Evolutionary conservation across 2,329 filamentous ascomycete genomes (phyloP), one percentile per base, ranked within the genome.

Genomic region (Neonectria ditissima): DNA sequence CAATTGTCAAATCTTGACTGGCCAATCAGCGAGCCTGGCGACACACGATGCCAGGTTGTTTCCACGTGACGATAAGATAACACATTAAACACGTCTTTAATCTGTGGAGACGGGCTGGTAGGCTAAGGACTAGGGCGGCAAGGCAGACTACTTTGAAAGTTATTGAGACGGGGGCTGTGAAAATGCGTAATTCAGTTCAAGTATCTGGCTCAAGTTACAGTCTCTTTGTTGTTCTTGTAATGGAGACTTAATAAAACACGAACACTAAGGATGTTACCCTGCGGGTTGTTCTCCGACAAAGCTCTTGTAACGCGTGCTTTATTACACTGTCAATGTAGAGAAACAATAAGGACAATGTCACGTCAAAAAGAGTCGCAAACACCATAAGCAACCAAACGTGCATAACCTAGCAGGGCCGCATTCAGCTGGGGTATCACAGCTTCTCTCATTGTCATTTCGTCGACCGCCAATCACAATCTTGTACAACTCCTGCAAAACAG

Each of bases 21-120:
- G 10, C 70, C 69, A 73, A 73, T 73, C 53, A 73, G 55, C 37
- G 14, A 10, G 7, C 3, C 4, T 0, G 4, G 4, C 39, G 13
- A 52, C 20, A n/a, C 26, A 48, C 44, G 51, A 47, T 44, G 26
- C 54, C 44, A 22, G 13, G 14, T 8, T 48, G n/a, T 16, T 34
- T 69, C 58, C 70, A 73, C 70, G 70, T 73, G 70, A 73, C 57
- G 70, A 72, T 72, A 72, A 72, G 69, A 68, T 64, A 57, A 14
- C 45, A 26, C 44, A 32, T 30, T 44, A 58, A 43, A 41, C 62
- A n/a, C 37, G 34, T 32, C 48, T 39, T 59, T 8, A n/a, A 50
- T 48, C 11, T 5, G 26, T 14, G 47, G 28, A 6, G 37, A 20
- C n/a, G 8, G 43, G 18, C 41, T 43, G 30, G 14, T 45, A 28